A percentile compares a stretch with the other conserved stretches of the same genome.
phyloP scores from a whole-genome alignment of 2,329 filamentous ascomycete species.

The Trichoderma harzianum region DNA sequence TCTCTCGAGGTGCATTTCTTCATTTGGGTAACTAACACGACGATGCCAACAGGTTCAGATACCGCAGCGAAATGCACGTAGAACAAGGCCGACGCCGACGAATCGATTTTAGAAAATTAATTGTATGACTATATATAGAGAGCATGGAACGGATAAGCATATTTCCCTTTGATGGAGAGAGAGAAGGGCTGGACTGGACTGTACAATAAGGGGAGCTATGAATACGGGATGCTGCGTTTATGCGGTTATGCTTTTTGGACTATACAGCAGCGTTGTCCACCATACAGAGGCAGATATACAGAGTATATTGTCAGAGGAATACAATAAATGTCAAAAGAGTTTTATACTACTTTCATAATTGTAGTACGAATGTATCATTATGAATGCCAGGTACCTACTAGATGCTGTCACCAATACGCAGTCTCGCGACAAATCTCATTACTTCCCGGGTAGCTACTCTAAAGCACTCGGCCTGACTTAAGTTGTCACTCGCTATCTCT shows the following conservation, averaged over 20 bases:
- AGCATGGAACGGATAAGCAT: constrained; percentile 13
- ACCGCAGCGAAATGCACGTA: constrained; percentile 14
- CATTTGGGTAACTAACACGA: neutral
- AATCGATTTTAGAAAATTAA: neutral
- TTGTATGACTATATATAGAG: constrained; percentile 14
- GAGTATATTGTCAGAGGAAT: neutral
- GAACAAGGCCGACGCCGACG: constrained; percentile 2
- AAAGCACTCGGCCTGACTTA: too few species aligned
- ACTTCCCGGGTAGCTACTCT: neutral
- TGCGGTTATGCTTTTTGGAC: neutral
- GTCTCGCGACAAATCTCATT: neutral
- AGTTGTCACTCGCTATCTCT: neutral
- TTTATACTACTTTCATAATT: neutral
- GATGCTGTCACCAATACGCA: neutral
- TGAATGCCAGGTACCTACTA: neutral
- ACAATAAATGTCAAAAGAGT: neutral
- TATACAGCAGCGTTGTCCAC: neutral
- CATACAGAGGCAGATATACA: neutral
- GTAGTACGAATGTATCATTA: neutral
- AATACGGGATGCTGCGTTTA: neutral
- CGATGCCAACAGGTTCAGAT: constrained; percentile 1
- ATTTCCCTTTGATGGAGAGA: neutral
- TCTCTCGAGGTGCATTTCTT: neutral
- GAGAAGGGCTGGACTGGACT: neutral
- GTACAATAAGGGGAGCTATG: neutral